These are phyloP conservation scores for Phyllostachys edulis DNA, from an alignment of 176 grass and related monocot species.

Conservation along the genomic window DNA sequence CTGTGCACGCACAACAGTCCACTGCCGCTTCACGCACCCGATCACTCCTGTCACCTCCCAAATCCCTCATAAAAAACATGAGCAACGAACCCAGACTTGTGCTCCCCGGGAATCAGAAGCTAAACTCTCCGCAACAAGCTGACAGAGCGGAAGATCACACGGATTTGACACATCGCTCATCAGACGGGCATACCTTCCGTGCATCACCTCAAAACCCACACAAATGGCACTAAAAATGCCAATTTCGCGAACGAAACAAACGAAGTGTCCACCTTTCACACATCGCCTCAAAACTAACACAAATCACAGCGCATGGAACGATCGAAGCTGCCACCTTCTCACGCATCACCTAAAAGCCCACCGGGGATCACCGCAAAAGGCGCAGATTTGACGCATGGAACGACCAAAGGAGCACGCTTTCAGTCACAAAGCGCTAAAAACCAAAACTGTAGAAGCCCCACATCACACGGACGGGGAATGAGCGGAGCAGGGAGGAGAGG, in stretches of 20 bases:
- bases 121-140: background rate
- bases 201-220: background rate
- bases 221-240: background rate
- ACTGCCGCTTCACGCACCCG: background rate
- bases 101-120: background rate
- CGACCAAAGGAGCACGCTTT: background rate
- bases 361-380: background rate
- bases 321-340: slow-evolving; percentile 22
- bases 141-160: background rate
- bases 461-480: background rate
- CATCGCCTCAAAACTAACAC: background rate
- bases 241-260: background rate
- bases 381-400: slow-evolving; percentile 18
- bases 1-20: background rate
- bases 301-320: background rate
- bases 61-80: slow-evolving; percentile 17
- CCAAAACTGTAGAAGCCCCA: background rate
- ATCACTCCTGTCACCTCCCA: background rate
- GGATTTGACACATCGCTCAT: background rate
- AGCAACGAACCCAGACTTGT: background rate
- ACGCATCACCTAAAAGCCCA: background rate
- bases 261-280: background rate
- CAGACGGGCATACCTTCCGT: background rate
- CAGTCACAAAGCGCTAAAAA: background rate
- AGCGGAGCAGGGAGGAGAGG: background rate